Base-by-base conservation (phyloP, 1,284 basidiomycete species). In the Marasmius sp. region DNA sequence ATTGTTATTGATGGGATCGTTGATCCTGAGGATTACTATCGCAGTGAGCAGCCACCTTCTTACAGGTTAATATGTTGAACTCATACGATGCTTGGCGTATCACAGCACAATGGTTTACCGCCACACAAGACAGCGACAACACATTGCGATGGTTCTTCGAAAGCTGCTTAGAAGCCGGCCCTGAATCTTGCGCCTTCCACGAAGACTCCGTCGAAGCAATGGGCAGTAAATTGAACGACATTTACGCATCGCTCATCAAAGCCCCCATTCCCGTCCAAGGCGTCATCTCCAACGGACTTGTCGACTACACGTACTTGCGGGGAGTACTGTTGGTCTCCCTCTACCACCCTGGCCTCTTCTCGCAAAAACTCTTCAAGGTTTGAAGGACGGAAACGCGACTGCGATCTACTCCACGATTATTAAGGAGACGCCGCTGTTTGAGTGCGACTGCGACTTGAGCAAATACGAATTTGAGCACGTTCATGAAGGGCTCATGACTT, bases 181-280 rank as follows among this genome's bases (percentile, higher is more conserved):
- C 69, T 10, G 61, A 58, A 22, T 6, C 34, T 6, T 73, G 72
- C 50, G 37, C 70, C 27, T 74, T 74, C 65, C 70, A 71, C 51
- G 71, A 69, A 9, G 51, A 66, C 0, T 67, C 68, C 5, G 62
- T 71, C 5, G 62, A 58, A 12, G 62, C 62, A 4, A 74, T 74
- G n/a, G 60, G 64, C 1, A 61, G 65, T 22, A 74, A 70, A 39
- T 65, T 74, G 16, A 64, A 63, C 9, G 55, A 57, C 3, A 47
- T 72, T 3, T 71, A 70, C 48, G 62, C 66, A 2, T 45, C 54
- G 10, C 52, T 71, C 10, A 52, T 58, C 36, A 34, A 34, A 20
- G 55, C 59, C 1, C 71, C 71, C 14, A 51, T 71, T 8, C 66
- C 69, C 1, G 67, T 72, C 11, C 58, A 59, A 38, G 67, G 65